These are phyloP conservation scores for Wallacemonas sp. DNA, from an alignment of 208 protist species.

Conservation along the genomic window DNA sequence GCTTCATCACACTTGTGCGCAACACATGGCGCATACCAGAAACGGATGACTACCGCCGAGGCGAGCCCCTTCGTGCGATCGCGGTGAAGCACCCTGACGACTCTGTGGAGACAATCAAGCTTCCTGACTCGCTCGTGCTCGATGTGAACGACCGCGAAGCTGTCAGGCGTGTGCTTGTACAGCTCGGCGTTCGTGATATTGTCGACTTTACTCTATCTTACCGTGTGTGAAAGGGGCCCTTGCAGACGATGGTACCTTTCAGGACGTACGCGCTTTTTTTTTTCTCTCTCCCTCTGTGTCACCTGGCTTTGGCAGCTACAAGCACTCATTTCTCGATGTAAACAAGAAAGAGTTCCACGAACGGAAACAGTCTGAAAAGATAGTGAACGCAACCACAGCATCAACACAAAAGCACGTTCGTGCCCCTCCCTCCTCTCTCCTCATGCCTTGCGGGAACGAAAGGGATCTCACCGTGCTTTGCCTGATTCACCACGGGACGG, in stretches of 20 bases:
- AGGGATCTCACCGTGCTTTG: too few species aligned
- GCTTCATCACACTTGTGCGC: slow-evolving; percentile 71
- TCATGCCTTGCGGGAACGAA: too few species aligned
- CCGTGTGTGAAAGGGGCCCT: not conserved
- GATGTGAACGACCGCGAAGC: slow-evolving; percentile 42
- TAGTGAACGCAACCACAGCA: too few species aligned
- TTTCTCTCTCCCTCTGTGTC: slow-evolving; percentile 14
- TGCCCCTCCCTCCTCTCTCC: too few species aligned
- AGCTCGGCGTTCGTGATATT: slow-evolving; percentile 67
- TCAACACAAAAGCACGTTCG: too few species aligned
- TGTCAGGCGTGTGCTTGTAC: slow-evolving; percentile 58
- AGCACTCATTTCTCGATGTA: too few species aligned
- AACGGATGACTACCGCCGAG: slow-evolving; percentile 59
- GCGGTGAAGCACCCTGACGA: slow-evolving; percentile 69
- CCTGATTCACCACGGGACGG: too few species aligned
- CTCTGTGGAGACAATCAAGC: slow-evolving; percentile 43
- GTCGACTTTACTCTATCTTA: slow-evolving; percentile 37
- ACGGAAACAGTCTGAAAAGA: too few species aligned
- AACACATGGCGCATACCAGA: slow-evolving; percentile 74
- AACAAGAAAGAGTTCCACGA: too few species aligned
- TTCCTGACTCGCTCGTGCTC: slow-evolving; percentile 73
- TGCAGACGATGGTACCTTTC: too few species aligned
- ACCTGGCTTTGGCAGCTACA: too few species aligned
- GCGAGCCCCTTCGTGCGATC: slow-evolving; percentile 46
- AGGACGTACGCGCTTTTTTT: slow-evolving; percentile 13